A percentile compares a stretch with the other conserved stretches of the same genome.
Conservation (phyloP, 805 yeast species). For the Yamadazyma takamatsuzukensis region DNA sequence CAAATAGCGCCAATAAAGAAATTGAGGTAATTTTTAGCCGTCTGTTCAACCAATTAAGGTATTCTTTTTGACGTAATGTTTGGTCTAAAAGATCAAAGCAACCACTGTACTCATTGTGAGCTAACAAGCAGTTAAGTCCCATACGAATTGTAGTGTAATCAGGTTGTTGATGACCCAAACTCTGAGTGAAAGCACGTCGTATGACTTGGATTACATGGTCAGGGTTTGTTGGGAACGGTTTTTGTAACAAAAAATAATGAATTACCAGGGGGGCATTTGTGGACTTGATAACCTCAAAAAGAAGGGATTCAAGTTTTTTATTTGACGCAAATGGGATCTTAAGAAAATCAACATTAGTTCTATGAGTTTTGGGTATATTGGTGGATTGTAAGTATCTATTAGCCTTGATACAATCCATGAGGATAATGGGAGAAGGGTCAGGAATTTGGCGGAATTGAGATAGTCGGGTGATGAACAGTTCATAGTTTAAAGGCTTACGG, state of each 20-base stretch:
- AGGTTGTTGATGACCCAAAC: background rate
- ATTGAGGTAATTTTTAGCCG: no score
- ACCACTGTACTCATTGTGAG: conserved; percentile 24
- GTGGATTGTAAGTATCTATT: conserved; percentile 16
- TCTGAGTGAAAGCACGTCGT: background rate
- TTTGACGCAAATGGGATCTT: conserved; percentile 1
- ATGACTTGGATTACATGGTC: conserved; percentile 2
- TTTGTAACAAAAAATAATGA: conserved; percentile 2
- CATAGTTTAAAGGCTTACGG: conserved; percentile 22
- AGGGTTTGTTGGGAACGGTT: conserved; percentile 5
- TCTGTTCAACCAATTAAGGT: no score
- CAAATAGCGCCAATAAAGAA: no score
- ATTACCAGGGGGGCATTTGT: background rate
- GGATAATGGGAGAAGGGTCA: conserved; percentile 1
- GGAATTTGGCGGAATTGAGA: background rate
- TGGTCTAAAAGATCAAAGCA: conserved; percentile 25
- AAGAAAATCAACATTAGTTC: conserved; percentile 6
- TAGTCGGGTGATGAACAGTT: conserved; percentile 18
- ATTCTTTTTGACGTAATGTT: conserved; percentile 12
- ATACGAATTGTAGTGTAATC: conserved; percentile 9
- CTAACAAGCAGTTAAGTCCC: conserved; percentile 17
- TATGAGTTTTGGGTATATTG: background rate
- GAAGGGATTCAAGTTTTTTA: background rate
- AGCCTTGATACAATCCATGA: conserved; percentile 22
- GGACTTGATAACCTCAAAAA: conserved; percentile 1